Conservation (phyloP, 2,329 filamentous ascomycete species). For the Colletotrichum sp. region DNA sequence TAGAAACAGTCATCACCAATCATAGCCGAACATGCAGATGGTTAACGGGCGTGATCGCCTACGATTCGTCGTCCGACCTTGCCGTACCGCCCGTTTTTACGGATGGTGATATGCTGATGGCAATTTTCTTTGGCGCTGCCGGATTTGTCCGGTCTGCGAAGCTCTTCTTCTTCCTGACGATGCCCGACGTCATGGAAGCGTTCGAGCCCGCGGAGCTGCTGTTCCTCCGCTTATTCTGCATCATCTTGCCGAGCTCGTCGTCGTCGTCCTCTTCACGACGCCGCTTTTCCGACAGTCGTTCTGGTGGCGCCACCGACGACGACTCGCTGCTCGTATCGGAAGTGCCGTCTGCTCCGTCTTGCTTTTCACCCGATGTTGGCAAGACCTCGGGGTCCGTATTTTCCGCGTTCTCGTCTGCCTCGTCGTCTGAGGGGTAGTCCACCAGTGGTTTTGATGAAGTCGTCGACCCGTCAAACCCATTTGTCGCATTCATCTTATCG, state of each 20-base stretch:
- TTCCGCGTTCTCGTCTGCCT: conserved; percentile 64
- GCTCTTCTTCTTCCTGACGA: conserved; percentile 50
- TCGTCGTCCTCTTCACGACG: conserved; percentile 93
- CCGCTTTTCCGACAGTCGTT: conserved; percentile 86
- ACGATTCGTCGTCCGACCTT: conserved; percentile 45
- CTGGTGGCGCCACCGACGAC: conserved; percentile 60
- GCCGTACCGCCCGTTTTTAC: conserved; percentile 43
- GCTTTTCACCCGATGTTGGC: conserved; percentile 24
- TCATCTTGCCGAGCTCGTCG: conserved; percentile 86
- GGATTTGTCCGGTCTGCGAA: conserved; percentile 46
- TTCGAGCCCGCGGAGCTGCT: conserved; percentile 56
- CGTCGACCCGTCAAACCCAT: conserved; percentile 59
- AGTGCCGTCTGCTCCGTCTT: conserved; percentile 21
- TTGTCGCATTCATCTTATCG: conserved; percentile 47
- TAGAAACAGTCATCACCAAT: conserved; percentile 13
- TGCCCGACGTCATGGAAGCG: conserved; percentile 37
- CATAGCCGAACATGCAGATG: background rate
- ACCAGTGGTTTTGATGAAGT: conserved; percentile 76
- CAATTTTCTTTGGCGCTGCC: conserved; percentile 56
- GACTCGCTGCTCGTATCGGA: conserved; percentile 20
- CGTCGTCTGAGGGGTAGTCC: conserved; percentile 92
- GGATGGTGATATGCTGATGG: conserved; percentile 59
- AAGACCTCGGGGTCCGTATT: conserved; percentile 61
- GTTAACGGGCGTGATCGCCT: conserved; percentile 14
- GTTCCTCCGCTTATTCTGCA: conserved; percentile 67